Percentiles rank a stretch among this genome's conserved stretches.
These are phyloP conservation scores for Pythium angustatum DNA, from an alignment of 352 stramenopile species.

Conservation along the genomic window DNA sequence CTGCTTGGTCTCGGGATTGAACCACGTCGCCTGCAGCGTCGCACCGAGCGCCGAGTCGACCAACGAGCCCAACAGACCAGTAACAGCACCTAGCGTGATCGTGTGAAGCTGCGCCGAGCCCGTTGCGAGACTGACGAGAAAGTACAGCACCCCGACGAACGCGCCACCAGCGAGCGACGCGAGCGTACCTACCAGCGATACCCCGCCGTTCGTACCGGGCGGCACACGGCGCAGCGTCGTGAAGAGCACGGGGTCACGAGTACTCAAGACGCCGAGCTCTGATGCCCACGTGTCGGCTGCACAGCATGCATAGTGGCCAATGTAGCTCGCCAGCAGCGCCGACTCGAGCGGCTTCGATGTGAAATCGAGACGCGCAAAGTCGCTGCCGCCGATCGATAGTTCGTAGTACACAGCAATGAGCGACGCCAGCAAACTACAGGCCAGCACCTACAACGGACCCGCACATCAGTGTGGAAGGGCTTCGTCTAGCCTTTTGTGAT, in stretches of 20 bases:
- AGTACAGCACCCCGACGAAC: conserved; percentile 87
- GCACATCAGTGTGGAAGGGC: too few species aligned
- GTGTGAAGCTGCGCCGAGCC: conserved; percentile 48
- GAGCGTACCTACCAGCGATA: conserved; percentile 83
- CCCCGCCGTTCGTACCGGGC: conserved; percentile 92
- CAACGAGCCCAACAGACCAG: conserved; percentile 72
- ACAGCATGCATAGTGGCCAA: conserved; percentile 94
- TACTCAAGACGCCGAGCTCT: conserved; percentile 92
- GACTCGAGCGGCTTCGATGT: conserved; percentile 32
- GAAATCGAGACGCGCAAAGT: conserved; percentile 52
- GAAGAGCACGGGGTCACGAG: conserved; percentile 79
- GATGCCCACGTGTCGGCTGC: conserved; percentile 94
- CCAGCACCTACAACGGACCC: too few species aligned
- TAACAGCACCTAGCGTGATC: conserved; percentile 53
- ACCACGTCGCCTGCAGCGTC: conserved; percentile 80
- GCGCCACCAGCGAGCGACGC: conserved; percentile 83
- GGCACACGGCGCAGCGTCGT: conserved; percentile 82
- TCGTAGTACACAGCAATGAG: conserved; percentile 62
- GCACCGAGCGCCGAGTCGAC: conserved; percentile 85
- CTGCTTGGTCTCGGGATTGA: conserved; percentile 48
- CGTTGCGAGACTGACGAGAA: conserved; percentile 38
- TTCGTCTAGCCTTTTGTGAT: too few species aligned
- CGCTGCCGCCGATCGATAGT: conserved; percentile 32
- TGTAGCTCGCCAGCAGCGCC: conserved; percentile 70
- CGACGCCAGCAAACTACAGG: conserved; percentile 69